These are phyloP conservation scores for Penicillium sp. DNA, from an alignment of 2,329 filamentous ascomycete genomes.

Conservation along the genomic window DNA sequence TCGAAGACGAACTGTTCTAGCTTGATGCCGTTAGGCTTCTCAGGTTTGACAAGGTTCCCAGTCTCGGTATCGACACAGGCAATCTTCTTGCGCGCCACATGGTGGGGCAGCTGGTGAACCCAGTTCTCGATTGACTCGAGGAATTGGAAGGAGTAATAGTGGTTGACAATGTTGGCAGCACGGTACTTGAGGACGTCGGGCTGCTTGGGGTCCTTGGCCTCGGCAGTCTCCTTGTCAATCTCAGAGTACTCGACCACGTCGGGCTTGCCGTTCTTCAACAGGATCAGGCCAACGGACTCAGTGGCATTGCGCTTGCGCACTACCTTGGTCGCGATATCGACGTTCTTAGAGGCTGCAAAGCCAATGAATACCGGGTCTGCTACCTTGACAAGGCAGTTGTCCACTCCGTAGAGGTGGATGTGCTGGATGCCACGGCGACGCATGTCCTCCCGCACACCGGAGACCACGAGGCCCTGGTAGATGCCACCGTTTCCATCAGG, in stretches of 20 bases:
- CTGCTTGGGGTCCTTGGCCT: conserved; percentile 81
- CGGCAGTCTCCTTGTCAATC: conserved; percentile 84
- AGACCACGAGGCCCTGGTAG: conserved; percentile 83
- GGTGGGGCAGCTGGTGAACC: conserved; percentile 83
- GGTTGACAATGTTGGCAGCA: conserved; percentile 98
- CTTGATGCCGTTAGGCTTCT: conserved; percentile 97
- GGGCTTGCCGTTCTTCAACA: conserved; percentile 92
- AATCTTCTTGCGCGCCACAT: conserved; percentile 98
- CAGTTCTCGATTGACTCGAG: conserved; percentile 85
- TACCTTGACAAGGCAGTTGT: conserved; percentile 99
- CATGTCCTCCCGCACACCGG: conserved; percentile 83
- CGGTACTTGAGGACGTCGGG: conserved; percentile 86
- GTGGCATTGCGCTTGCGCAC: conserved; percentile 96
- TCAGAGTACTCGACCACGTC: conserved; percentile 99
- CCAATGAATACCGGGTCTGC: conserved; percentile 94
- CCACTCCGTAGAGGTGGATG: conserved; percentile 96
- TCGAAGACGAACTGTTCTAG: conserved; percentile 99
- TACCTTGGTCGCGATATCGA: conserved; percentile 98
- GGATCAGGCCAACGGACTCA: conserved; percentile 90
- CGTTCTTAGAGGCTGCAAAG: conserved; percentile 80
- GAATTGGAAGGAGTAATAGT: conserved; percentile 97
- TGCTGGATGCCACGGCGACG: conserved; percentile 84
- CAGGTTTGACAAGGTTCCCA: conserved; percentile 80
- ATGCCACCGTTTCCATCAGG: conserved; percentile 97
- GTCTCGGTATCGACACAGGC: conserved; percentile 73